Evolutionary conservation across 805 yeast genomes (phyloP), one percentile per base, ranked within the genome.

Genomic region (Candida stauntonica): DNA sequence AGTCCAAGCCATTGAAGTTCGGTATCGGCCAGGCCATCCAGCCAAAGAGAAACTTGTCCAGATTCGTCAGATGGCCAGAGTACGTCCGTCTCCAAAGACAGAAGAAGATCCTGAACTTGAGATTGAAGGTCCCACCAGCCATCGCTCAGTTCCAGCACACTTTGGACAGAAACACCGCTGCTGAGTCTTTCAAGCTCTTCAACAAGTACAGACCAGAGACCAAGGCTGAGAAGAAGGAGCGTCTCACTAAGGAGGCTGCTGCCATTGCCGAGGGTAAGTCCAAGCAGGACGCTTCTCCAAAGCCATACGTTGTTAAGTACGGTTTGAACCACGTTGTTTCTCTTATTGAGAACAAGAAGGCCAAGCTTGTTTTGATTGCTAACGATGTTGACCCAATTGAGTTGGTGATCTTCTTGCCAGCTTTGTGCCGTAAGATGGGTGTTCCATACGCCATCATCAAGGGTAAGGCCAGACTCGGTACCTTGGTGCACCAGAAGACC

Each of bases 191-290:
- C 82, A 89, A 89, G 80, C 81, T 91, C 63, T 82, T 91, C 77
- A 88, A 88, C 94, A 91, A 93, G 79, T 91, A 91, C 87, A 83
- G 95, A 77, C 98, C 99, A 66, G 99, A 91, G 79, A 86, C 96
- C 54, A 64, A 81, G 64, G 83, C 88, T 66, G 96, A 93, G 79
- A 91, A 91, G 95, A 88, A 88, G 82, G 96, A 87, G 78, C 88
- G 99, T 79, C 82, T 91, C 65, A 83, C 93, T 73, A 86, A 86
- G 77, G 98, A 93, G 78, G 96, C 99, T 55, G 96, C 96, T 63
- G 98, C 96, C 60, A 80, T 89, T 64, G 96, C 96, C 51, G 96
- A 87, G 67, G 98, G 98, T 71, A 88, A 89, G 81, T 78, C 86
- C 73, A 89, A 86, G 71, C 88, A 86, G 75, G 97, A 89, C 60